Base-by-base conservation (phyloP, 2,329 filamentous ascomycete species). In the Sporothrix humicola region DNA sequence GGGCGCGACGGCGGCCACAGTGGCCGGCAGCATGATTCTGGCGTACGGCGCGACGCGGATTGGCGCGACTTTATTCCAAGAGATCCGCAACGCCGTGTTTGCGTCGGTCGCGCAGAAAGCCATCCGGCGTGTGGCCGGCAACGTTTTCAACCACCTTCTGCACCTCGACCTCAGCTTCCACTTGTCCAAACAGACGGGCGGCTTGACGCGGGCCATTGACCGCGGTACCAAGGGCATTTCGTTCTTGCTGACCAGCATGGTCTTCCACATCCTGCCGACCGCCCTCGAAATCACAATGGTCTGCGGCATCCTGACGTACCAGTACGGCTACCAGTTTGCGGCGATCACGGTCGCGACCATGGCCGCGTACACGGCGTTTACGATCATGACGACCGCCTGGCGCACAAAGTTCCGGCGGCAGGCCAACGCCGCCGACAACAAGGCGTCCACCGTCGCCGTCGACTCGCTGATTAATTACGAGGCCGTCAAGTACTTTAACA, bases 401-500 rank as follows among this genome's bases (percentile, higher is more conserved):
- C 89, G 97, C 78, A 99, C 97, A 2, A 97, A 97, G 81, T 99
- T 99, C 82, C 89, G 97, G 65, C 92, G 95, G 78, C 93, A 97
- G 82, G 94, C 96, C 54, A 99, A 99, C 81, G 94, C 94, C 6
- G 97, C 96, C 0, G 97, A 99, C 78, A 99, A 98, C 82, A 93
- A 91, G 80, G 96, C 94, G 0, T 97, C 95, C 0, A 98, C 95
- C 0, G 94, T 98, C 8, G 95, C 95, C 0, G 95, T 98, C 1
- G 96, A 99, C 83, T 97, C 95, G 0, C 85, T 99, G 69, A 97
- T 99, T 85, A 99, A 99, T 84, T 99, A 98, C 79, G 96, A 99
- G 82, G 95, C 97, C 15, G 96, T 99, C 80, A 99, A 99, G 83
- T 97, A 98, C 84, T 99, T 98, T 85, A 99, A 99, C 85, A 99